A percentile compares a stretch with the other conserved stretches of the same genome.
phyloP scores from a whole-genome alignment of 768 basidiomycete genomes.

The Butyriboletus loyo region DNA sequence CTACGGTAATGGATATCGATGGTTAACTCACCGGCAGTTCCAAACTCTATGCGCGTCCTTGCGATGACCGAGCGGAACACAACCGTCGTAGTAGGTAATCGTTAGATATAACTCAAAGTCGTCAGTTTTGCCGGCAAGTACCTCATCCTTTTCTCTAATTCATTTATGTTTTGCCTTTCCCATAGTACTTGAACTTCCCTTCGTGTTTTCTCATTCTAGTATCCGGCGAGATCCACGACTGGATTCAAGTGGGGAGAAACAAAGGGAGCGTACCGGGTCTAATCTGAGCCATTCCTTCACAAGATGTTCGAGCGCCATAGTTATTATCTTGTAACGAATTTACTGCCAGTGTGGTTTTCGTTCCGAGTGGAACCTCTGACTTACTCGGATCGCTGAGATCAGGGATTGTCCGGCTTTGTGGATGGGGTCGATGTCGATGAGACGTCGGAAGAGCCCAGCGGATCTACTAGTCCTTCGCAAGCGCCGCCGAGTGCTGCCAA shows the following conservation, averaged over 20 bases:
- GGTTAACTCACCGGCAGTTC: constrained; percentile 66
- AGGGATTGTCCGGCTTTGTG: neutral
- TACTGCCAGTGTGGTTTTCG: neutral
- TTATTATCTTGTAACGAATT: neutral
- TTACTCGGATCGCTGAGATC: neutral
- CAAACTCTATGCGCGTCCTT: constrained; percentile 78
- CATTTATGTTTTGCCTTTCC: constrained; percentile 25
- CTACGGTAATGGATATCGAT: neutral
- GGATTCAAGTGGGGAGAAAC: neutral
- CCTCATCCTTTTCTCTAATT: constrained; percentile 44
- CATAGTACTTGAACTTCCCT: constrained; percentile 35
- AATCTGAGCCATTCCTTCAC: constrained; percentile 51
- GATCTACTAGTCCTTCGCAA: neutral
- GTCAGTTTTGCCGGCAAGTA: constrained; percentile 9
- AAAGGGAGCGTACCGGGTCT: constrained; percentile 38
- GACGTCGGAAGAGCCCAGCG: neutral
- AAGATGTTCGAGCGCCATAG: constrained; percentile 35
- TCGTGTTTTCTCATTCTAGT: constrained; percentile 39
- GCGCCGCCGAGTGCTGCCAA: neutral
- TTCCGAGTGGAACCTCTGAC: neutral
- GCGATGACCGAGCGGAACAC: neutral
- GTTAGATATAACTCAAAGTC: neutral
- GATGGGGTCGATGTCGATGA: neutral
- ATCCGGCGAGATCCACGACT: neutral
- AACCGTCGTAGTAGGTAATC: neutral